Evolutionary conservation across 164 flowering plant genomes (phyloP), one percentile per base, ranked within the genome.

Genomic region (Paratinospora sagittata): DNA sequence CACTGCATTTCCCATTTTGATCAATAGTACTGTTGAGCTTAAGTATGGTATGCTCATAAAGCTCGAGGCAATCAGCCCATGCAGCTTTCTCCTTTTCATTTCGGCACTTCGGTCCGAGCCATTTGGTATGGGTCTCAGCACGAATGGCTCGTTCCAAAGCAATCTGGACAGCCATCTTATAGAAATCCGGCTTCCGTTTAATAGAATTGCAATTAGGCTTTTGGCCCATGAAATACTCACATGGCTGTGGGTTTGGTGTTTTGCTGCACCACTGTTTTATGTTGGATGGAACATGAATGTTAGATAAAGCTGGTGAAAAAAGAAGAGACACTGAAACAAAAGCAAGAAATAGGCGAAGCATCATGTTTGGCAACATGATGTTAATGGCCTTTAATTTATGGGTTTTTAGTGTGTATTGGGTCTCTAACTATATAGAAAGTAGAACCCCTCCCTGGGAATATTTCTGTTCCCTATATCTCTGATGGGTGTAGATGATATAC

Each of bases 51-150:
- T 67, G 21, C 33, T 92, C 84, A 63, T 86, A 88, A 27, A 90
- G 87, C 77, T 80, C 75, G 8, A 89, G 30, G 65, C 97, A 92
- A 43, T 90, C 96, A 3, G 75, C 76, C 94, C 89, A 90, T n/a
- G n/a, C n/a, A n/a, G n/a, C n/a, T n/a, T n/a, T n/a, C n/a, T n/a
- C n/a, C n/a, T n/a, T n/a, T n/a, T 12, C 45, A 70, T 79, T 83
- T 2, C 81, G 71, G 69, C 87, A 87, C 68, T 82, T 81, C 3
- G 78, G 9, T 41, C 91, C 89, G 2, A 90, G 79, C 0, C 75
- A 21, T 30, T 26, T n/a, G 0, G 83, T 52, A 60, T 79, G 37
- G 12, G 13, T 62, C 16, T 74, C 39, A 14, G 84, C 93, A 0
- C 23, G 69, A 6, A 61, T 17, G 37, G 87, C 85, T 6, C 85